Evolutionary conservation across 306 rosid genomes (phyloP).

Genomic region (Acmispon strigosus): DNA sequence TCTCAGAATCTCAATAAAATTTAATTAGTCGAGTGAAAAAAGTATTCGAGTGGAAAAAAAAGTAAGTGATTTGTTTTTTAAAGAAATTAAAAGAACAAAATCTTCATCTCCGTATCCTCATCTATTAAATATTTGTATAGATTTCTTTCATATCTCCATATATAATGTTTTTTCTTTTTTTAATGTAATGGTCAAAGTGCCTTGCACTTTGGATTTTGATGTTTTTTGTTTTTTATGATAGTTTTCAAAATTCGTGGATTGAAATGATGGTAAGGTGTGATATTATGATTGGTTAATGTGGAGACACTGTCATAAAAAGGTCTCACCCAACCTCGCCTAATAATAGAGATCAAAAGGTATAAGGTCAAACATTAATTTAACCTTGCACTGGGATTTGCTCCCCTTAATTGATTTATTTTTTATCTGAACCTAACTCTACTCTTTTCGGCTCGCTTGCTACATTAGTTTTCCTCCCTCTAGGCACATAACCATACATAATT

Average conservation of each 20-base stretch:
- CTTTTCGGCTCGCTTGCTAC: neutral
- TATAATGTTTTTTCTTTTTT: neutral
- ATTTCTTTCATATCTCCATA: neutral
- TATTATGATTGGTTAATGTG: slow-evolving; percentile 12
- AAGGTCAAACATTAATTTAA: slow-evolving; percentile 48
- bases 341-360: neutral
- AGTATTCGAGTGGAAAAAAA: too few species aligned
- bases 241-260: neutral
- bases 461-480: neutral
- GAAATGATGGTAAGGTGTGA: slow-evolving; percentile 13
- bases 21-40: too few species aligned
- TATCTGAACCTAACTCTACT: slow-evolving; percentile 13
- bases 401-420: neutral
- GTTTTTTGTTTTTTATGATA: neutral
- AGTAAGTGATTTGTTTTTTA: neutral
- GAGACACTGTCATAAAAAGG: slow-evolving; percentile 9
- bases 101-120: too few species aligned
- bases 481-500: neutral
- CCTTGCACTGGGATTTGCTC: slow-evolving; percentile 29
- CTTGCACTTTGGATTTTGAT: slow-evolving; percentile 3
- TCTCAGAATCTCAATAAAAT: too few species aligned
- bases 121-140: too few species aligned
- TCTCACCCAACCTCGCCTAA: slow-evolving; percentile 24
- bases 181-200: neutral
- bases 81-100: neutral